Evolutionary conservation across 108 stramenopile species (phyloP), one percentile per base, ranked within the genome.

Genomic region (Seminavis robusta): DNA sequence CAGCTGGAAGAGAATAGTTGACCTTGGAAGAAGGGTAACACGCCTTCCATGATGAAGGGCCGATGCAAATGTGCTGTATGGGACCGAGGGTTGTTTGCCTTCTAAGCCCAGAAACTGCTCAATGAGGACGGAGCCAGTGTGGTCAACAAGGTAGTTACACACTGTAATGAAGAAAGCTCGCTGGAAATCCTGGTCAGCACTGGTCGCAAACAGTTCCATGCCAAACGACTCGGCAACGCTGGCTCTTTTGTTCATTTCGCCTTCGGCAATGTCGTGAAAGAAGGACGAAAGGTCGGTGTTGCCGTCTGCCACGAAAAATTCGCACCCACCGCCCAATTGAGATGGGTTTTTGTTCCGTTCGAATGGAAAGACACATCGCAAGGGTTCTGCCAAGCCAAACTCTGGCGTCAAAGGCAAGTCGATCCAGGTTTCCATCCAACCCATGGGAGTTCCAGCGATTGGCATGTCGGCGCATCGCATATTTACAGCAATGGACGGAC

Each of bases 361-460:
- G 6, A 88, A 86, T 15, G 90, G 90, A 34, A 92, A 74, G 8
- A 57, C 33, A 47, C 82, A 80, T 41, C 63, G 46, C 21, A 85
- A 19, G 31, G 90, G 90, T 27, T 86, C 90, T 20, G 63, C 63
- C 13, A 84, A 63, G 2, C 59, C 30, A 56, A 65, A 74, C 29
- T 79, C 79, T 16, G 42, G 41, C 29, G 66, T 63, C 10, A 93
- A 68, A 1, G 88, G 92, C 6, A 93, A 57, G 53, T 87, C 85
- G 26, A 89, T 53, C 83, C 85, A 90, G 24, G 47, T 77, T 33
- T 88, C 76, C 53, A 87, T 71, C 91, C 91, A 93, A 16, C 69
- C 82, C 0, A 86, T 78, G n/a, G 54, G 29, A 34, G 71, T 69
- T 10, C 92, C 92, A 34, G 73, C 78, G 26, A 87, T 67, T 8